Conservation (phyloP, 1,284 basidiomycete species). For the Malassezia psittaci region DNA sequence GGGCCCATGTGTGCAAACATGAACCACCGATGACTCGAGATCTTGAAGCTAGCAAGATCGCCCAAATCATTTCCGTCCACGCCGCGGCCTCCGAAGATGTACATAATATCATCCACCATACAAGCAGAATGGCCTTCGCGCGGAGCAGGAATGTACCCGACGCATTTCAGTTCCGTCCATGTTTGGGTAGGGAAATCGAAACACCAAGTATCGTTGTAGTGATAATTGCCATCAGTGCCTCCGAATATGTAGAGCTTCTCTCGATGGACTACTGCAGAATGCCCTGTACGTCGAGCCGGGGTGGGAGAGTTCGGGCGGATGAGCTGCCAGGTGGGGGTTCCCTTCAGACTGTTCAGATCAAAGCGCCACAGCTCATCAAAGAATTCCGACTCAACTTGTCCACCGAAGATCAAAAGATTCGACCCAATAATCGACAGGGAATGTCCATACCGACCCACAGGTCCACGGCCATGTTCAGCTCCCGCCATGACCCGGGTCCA, state of each 20-base stretch:
- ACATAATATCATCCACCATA: slow-evolving; percentile 93
- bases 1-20: slow-evolving; percentile 99
- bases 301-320: slow-evolving; percentile 58
- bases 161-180: slow-evolving; percentile 91
- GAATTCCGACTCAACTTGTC: slow-evolving; percentile 75
- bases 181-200: slow-evolving; percentile 71
- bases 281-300: slow-evolving; percentile 82
- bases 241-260: slow-evolving; percentile 83
- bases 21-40: slow-evolving; percentile 72
- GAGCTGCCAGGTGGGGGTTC: slow-evolving; percentile 57
- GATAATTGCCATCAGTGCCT: slow-evolving; percentile 93
- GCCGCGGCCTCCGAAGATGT: slow-evolving; percentile 92
- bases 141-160: slow-evolving; percentile 91
- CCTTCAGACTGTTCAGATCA: slow-evolving; percentile 58
- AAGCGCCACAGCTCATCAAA: slow-evolving; percentile 94
- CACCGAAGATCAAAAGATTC: slow-evolving; percentile 89
- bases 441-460: slow-evolving; percentile 85
- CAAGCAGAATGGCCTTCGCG: slow-evolving; percentile 94
- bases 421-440: slow-evolving; percentile 84
- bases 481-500: slow-evolving; percentile 68
- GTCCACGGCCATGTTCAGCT: slow-evolving; percentile 51
- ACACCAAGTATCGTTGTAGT: slow-evolving; percentile 98
- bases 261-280: slow-evolving; percentile 73
- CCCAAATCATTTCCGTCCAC: slow-evolving; percentile 92
- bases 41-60: slow-evolving; percentile 92